A percentile compares a stretch with the other conserved stretches of the same genome.
phyloP scores from a whole-genome alignment of 2,329 filamentous ascomycete species.

The Penicillium sp. region DNA sequence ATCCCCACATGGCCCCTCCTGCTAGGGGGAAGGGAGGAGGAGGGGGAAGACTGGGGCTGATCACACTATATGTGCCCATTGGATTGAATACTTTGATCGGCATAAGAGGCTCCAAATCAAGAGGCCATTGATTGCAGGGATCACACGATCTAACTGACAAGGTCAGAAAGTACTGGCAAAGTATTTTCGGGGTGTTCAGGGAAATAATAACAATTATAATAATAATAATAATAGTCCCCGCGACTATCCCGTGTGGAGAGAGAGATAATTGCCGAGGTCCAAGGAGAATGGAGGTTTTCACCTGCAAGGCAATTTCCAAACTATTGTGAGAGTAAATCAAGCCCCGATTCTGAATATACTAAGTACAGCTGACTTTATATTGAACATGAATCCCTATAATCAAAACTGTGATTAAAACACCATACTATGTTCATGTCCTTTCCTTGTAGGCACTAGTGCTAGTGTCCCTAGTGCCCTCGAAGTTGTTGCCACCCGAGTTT shows the following conservation, averaged over 20 bases:
- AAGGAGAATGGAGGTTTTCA: neutral
- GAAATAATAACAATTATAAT: neutral
- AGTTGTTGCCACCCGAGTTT: conserved; percentile 2
- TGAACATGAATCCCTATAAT: neutral
- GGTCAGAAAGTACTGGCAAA: neutral
- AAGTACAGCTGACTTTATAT: neutral
- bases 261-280: neutral
- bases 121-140: neutral
- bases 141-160: neutral
- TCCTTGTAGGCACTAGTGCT: neutral
- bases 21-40: neutral
- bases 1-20: conserved; percentile 4
- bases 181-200: neutral
- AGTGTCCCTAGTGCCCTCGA: neutral
- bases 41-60: neutral
- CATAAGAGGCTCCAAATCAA: neutral
- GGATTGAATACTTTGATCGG: neutral
- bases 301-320: neutral
- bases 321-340: neutral
- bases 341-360: neutral
- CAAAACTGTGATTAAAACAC: neutral
- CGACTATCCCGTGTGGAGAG: neutral
- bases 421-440: neutral
- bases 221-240: neutral
- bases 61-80: neutral